Evolutionary conservation across 2,329 filamentous ascomycete species (phyloP).

Genomic region (Colletotrichum limetticola): DNA sequence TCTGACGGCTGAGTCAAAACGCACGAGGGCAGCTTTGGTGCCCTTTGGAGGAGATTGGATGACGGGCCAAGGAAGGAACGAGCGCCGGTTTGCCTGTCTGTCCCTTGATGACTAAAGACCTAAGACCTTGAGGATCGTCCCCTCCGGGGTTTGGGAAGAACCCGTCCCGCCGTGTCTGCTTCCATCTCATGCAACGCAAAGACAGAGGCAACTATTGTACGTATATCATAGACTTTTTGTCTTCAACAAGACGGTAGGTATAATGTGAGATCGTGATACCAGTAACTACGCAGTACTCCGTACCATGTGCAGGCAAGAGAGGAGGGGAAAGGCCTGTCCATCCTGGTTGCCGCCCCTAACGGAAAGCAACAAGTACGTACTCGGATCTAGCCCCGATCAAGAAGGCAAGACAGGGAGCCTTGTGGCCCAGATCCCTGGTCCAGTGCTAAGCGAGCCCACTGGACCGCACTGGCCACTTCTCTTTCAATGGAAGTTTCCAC

Average conservation of each 20-base stretch:
- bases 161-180: not conserved
- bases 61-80: slow-evolving; percentile 26
- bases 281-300: not conserved
- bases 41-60: slow-evolving; percentile 25
- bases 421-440: slow-evolving; percentile 22
- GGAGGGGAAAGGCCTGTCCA: too few relatives aligned
- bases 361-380: not conserved
- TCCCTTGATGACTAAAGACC: not conserved
- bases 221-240: not conserved
- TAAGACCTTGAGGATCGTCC: not conserved
- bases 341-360: not conserved
- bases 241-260: not conserved
- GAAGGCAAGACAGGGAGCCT: not conserved
- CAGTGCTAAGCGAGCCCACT: slow-evolving; percentile 6
- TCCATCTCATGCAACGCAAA: not conserved
- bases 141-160: not conserved
- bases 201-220: not conserved
- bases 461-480: slow-evolving; percentile 2
- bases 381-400: not conserved
- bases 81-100: slow-evolving; percentile 4
- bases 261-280: not conserved
- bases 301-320: not conserved
- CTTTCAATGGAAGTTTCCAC: not conserved
- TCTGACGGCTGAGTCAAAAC: slow-evolving; percentile 28
- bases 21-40: not conserved